A percentile compares a stretch with the other conserved stretches of the same genome.
Conservation (phyloP, 78 protist species). For the Dictyostelium discoideum region dicty_2.7 NC_007090.3:5002501-5003000, state of each 20-base stretch:
- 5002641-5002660: background rate
- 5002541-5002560: background rate
- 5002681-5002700: background rate
- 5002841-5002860: background rate
- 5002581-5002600: background rate
- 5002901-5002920: background rate
- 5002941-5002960: slow-evolving; percentile 1
- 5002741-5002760: background rate
- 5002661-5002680: background rate
- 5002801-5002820: background rate
- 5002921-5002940: background rate
- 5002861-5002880: background rate
- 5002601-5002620: background rate
- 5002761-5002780: background rate
- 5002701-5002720: background rate
- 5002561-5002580: no score
- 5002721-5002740: background rate
- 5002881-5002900: background rate
- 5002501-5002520: background rate
- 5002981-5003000: slow-evolving; percentile 9
- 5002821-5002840: background rate
- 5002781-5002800: background rate
- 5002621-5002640: background rate
- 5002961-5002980: background rate
- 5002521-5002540: background rate